A percentile compares a stretch with the other conserved stretches of the same genome.
Conservation (phyloP, 257 asterid genomes). For the Ophiorrhiza pumila region DNA sequence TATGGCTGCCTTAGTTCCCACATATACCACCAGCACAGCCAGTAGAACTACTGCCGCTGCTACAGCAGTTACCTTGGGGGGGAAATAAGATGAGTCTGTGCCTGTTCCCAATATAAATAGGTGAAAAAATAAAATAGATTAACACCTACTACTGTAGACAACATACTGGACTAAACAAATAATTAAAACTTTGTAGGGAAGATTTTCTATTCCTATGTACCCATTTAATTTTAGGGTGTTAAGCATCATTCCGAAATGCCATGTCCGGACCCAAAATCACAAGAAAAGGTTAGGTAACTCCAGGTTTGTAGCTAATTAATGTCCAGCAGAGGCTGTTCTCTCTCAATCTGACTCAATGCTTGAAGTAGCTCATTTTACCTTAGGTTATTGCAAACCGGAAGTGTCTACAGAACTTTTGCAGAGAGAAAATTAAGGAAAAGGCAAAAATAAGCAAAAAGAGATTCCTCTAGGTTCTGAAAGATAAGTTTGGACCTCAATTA, state of each 20-base stretch:
- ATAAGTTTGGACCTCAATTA: not conserved
- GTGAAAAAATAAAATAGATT: slow-evolving; percentile 32
- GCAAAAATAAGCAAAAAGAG: not conserved
- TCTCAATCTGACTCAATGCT: slow-evolving; percentile 2
- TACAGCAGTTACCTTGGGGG: slow-evolving; percentile 68
- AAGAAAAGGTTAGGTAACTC: not conserved
- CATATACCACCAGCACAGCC: slow-evolving; percentile 60
- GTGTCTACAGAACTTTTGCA: not conserved
- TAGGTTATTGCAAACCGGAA: not conserved
- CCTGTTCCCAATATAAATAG: slow-evolving; percentile 76
- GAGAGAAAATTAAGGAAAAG: not conserved
- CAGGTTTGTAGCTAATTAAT: slow-evolving; percentile 2
- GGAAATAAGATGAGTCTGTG: slow-evolving; percentile 71
- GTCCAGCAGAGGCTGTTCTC: not conserved
- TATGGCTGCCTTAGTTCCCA: slow-evolving; percentile 64
- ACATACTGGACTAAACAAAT: slow-evolving; percentile 17
- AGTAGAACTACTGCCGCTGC: slow-evolving; percentile 74
- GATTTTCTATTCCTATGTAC: not conserved
- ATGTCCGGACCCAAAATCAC: not conserved
- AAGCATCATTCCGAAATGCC: slow-evolving; percentile 8
- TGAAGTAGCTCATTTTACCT: not conserved
- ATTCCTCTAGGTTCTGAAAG: not conserved
- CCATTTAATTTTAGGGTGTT: not conserved
- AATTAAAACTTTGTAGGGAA: slow-evolving; percentile 10
- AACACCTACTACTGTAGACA: slow-evolving; percentile 26